Evolutionary conservation across 371 early-diverging fungal species (phyloP).

Genomic region (Actinomucor elegans): DNA sequence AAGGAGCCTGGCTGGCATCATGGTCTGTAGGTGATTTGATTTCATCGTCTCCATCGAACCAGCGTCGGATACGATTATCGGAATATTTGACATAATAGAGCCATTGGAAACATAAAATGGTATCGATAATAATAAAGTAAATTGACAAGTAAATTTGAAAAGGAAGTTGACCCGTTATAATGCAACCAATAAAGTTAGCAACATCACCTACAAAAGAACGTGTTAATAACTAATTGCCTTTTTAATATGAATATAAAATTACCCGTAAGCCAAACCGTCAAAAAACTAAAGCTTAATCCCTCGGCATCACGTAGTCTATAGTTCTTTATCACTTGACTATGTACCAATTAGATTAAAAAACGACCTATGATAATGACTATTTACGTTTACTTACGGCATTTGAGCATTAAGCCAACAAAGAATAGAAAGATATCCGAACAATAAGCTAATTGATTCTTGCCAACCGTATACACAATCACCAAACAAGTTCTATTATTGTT

Average conservation of each 20-base stretch:
- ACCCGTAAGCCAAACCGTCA: conserved; percentile 65
- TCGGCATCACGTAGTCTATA: conserved; percentile 53
- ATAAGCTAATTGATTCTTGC: conserved; percentile 39
- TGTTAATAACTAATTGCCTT: background rate
- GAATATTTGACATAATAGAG: conserved; percentile 45
- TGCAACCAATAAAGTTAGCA: conserved; percentile 68
- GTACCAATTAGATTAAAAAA: conserved; percentile 1
- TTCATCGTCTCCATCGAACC: conserved; percentile 28
- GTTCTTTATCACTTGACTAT: conserved; percentile 66
- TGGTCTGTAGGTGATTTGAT: background rate
- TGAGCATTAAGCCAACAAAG: conserved; percentile 78
- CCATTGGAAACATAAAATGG: conserved; percentile 44
- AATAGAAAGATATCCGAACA: conserved; percentile 68
- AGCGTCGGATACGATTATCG: conserved; percentile 31
- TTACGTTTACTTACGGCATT: conserved; percentile 62
- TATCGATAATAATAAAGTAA: conserved; percentile 43
- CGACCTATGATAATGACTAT: too few species aligned
- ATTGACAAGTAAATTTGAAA: conserved; percentile 62
- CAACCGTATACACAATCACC: conserved; percentile 59
- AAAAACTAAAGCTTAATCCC: conserved; percentile 57
- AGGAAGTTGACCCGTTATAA: conserved; percentile 66
- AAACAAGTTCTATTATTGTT: conserved; percentile 49
- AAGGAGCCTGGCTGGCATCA: background rate
- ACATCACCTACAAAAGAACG: conserved; percentile 56
- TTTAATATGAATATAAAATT: conserved; percentile 9